Evolutionary conservation across 2,329 filamentous ascomycete species (phyloP), one percentile per base, ranked within the genome.

Genomic region (Xylariales sp.): DNA sequence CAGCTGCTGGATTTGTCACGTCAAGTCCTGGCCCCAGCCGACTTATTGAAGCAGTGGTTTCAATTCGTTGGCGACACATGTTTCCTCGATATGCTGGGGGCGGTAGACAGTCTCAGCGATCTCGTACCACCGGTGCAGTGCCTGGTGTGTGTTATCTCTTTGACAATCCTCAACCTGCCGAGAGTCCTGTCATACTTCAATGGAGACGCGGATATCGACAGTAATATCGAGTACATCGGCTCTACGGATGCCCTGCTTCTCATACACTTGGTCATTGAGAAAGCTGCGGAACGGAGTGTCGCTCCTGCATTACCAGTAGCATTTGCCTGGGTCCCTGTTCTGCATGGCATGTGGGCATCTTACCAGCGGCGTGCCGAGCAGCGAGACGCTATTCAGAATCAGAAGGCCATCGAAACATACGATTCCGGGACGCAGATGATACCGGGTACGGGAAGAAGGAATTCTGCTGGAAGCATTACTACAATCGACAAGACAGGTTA

Each of bases 291-390:
- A 20, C 57, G 64, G 15, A 74, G 74, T 12, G 70, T 78, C n/a
- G 68, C 71, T 27, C 78, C 78, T 25, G 85, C 86, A 15, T 80
- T 78, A 42, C 87, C 88, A 2, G 80, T 86, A 14, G 75, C 88
- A 15, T 86, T 94, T 50, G 79, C 86, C 3, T 97, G 90, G 90
- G 80, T 83, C 4, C 69, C 91, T 35, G 76, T 95, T 19, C 70
- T 90, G 8, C 78, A 85, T 53, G 73, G 76, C 19, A 79, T 93
- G 66, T 78, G 80, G 50, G 66, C 78, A 31, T 76, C 77, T 10
- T 84, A 81, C 49, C 71, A 78, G 43, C 71, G 70, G 38, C 71
- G 82, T 33, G 78, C 77, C 28, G 81, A 85, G 56, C 72, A 74
- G 44, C 66, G 77, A 35, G 77, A 81, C 50, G 64, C 75, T 20